Base-by-base conservation (phyloP, 1,284 basidiomycete species). In the Apiotrichum laibachii region DNA sequence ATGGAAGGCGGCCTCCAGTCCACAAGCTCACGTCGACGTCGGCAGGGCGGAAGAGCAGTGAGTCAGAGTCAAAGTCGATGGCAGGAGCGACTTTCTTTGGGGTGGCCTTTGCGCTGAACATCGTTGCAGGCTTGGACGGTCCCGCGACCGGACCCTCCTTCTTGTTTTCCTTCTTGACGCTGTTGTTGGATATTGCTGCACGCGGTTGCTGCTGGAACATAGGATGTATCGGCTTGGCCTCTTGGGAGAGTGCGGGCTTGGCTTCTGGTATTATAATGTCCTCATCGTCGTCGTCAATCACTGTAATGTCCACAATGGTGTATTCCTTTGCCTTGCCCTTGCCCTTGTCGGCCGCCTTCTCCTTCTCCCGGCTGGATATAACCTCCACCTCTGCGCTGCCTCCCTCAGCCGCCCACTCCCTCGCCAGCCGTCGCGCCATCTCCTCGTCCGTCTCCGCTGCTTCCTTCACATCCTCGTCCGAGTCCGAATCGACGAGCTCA, bases 1-100 rank as follows among this genome's bases (percentile, higher is more conserved):
- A 96, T 0, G 92, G 90, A 10, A 88, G 70, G 18, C 75, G 61
- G 0, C 77, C 77, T 6, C 67, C 71, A 0, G 76, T 74, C 72
- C 84, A 57, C 77, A 75, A 47, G 65, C 74, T 59, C 43, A 66
- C 43, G 71, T 70, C 39, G 72, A 76, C 81, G 80, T 85, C 59
- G 1, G 56, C 52, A 0, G 79, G 78, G 8, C 70, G 60, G 57
- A 80, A 80, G 26, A 72, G 59, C 52, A 81, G 72, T 2, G 77
- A 70, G 63, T 81, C 80, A 15, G 55, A 56, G 53, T 80, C 75
- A 53, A 80, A 76, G 56, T 81, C 72, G 50, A 77, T 69, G 2
- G 75, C 62, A 9, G 71, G 64, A n/a, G 69, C 69, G 15, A 72
- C 48, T 18, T 71, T 68, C 2, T 68, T 60, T 15, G 65, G 57